A percentile compares a stretch with the other conserved stretches of the same genome.
Conservation (phyloP, 257 asterid species). For the Paraleonurus japonicus region DNA sequence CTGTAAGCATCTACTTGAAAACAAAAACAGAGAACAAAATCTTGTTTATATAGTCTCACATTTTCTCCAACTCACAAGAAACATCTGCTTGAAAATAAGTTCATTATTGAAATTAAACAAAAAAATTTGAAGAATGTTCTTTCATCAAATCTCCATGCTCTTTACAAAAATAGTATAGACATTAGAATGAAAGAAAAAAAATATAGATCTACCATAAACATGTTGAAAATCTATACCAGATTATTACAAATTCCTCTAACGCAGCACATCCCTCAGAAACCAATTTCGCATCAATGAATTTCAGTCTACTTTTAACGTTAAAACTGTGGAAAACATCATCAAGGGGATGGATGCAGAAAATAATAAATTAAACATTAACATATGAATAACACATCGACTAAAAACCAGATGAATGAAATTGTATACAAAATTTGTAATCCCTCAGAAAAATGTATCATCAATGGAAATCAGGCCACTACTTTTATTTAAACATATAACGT, state of each 20-base stretch:
- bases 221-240: background rate
- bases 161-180: no score
- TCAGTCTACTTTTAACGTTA: constrained; percentile 60
- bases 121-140: background rate
- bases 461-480: constrained; percentile 50
- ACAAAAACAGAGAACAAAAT: no score
- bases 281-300: constrained; percentile 33
- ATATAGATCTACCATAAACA: background rate
- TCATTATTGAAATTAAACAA: background rate
- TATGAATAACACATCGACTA: background rate
- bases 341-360: constrained; percentile 36
- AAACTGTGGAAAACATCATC: constrained; percentile 28
- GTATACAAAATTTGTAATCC: constrained; percentile 3
- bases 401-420: background rate
- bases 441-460: constrained; percentile 44
- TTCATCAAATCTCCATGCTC: background rate
- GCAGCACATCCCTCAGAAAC: constrained; percentile 43
- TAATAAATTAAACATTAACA: background rate
- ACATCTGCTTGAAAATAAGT: background rate
- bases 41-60: background rate
- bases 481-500: constrained; percentile 24
- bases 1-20: no score
- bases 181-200: background rate
- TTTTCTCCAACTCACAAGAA: background rate
- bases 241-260: background rate